Base-by-base conservation (phyloP, 176 grass and related monocot species). In the Carex myosuroides region DNA sequence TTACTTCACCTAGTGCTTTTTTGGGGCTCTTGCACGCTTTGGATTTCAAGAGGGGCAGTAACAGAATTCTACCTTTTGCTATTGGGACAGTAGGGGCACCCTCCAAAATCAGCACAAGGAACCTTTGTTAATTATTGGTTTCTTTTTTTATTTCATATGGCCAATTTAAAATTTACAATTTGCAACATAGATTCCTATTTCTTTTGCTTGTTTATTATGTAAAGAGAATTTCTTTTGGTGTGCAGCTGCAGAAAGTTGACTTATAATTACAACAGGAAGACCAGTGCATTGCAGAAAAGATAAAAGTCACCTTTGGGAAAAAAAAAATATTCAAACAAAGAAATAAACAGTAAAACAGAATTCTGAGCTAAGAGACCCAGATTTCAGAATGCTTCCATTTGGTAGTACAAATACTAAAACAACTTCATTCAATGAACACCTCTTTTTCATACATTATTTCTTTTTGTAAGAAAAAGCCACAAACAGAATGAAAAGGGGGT, bases 11-110 rank as follows among this genome's bases (percentile, higher is more conserved):
- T 78, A 78, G 52, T 78, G 73, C 73, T 55, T 78, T 76, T 77
- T 77, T 77, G 50, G 73, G 73, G 73, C 44, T 54, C 24, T 57
- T 78, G 52, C 73, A 78, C 73, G 73, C 73, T 32, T 78, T 2
- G n/a, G 24, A 14, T 57, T 57, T 52, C 73, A 78, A 56, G 54
- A 57, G 52, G 26, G 73, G 62, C 13, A 71, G 16, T 9, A 37
- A 29, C 1, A 29, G 29, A 29, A 29, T 29, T 29, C 2, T 55
- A 56, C 73, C 52, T 57, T 78, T 57, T 73, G 20, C 46, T 57
- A 26, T 56, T 77, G 12, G 73, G 24, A 50, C 50, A 77, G 18
- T 44, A 71, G 72, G 46, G 56, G 73, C 50, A 77, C 52, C n/a
- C n/a, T 77, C 20, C 50, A 56, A 56, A 77, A 77, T 26, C 4